A percentile compares a stretch with the other conserved stretches of the same genome.
Evolutionary conservation across 176 grass and related monocot species (phyloP).

Genomic region (Triticum monococcum): DNA sequence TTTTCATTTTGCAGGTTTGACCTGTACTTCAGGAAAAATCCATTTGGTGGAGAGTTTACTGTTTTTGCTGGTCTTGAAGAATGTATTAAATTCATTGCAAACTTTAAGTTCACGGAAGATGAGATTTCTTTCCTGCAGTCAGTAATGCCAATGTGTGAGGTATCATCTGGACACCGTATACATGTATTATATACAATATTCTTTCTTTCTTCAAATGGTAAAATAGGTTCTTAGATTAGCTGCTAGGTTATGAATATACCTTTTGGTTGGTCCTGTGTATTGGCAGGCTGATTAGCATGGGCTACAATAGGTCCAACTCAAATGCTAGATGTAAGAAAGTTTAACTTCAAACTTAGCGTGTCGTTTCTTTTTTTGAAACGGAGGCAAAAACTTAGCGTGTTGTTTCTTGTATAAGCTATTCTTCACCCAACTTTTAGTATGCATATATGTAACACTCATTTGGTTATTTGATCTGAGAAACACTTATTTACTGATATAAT

Average conservation of each 20-base stretch:
- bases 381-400: neutral
- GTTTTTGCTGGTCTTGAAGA: conserved; percentile 98
- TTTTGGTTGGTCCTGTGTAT: conserved; percentile 4
- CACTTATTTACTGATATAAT: conserved; percentile 33
- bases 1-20: conserved; percentile 78
- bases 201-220: neutral
- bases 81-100: conserved; percentile 93
- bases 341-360: neutral
- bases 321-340: neutral
- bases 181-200: conserved; percentile 1
- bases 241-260: neutral
- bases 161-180: conserved; percentile 31
- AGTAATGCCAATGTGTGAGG: conserved; percentile 86
- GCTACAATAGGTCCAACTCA: neutral
- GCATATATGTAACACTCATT: neutral
- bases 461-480: conserved; percentile 20
- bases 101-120: conserved; percentile 77
- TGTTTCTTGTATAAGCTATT: neutral
- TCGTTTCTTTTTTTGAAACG: neutral
- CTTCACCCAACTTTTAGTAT: neutral
- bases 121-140: conserved; percentile 84
- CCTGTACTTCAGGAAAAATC: conserved; percentile 96
- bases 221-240: neutral
- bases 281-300: neutral
- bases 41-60: conserved; percentile 95